A percentile compares a stretch with the other conserved stretches of the same genome.
Conservation (phyloP, 768 basidiomycete species). For the Naganishia onofrii region DNA sequence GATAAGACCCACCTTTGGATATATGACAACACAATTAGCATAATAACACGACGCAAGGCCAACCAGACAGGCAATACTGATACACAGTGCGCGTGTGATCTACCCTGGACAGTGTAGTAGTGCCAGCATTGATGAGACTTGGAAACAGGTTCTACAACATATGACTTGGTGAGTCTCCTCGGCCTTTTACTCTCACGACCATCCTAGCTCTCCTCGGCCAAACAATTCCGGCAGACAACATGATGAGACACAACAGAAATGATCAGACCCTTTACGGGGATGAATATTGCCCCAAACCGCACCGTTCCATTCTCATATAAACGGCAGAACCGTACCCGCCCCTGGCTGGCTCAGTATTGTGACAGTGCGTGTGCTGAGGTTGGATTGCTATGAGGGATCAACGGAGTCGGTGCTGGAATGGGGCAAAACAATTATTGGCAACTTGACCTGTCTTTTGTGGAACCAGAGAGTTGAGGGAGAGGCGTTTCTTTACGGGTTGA, state of each 20-base stretch:
- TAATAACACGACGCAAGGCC: not conserved
- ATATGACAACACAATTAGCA: slow-evolving; percentile 2
- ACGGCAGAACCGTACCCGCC: slow-evolving; percentile 13
- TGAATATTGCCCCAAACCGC: not conserved
- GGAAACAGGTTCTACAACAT: not conserved
- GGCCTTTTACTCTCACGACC: too few species aligned
- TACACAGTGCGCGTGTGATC: not conserved
- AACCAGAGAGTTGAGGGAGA: not conserved
- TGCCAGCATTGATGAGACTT: not conserved
- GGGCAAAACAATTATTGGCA: slow-evolving; percentile 7
- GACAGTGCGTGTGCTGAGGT: slow-evolving; percentile 11
- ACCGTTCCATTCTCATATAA: not conserved
- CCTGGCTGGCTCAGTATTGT: too few species aligned
- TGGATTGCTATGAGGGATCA: not conserved
- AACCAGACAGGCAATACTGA: not conserved
- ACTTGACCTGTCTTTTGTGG: slow-evolving; percentile 4
- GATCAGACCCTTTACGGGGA: slow-evolving; percentile 22
- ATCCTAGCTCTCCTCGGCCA: not conserved
- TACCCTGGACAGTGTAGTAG: not conserved
- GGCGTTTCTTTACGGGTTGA: not conserved
- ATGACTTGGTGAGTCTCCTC: not conserved
- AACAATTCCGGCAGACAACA: not conserved
- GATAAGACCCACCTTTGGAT: slow-evolving; percentile 1
- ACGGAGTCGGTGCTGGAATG: not conserved
- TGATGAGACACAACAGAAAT: slow-evolving; percentile 25